phyloP scores from a whole-genome alignment of 139 green algal genomes.

The Chlamydomonas sp. region DNA sequence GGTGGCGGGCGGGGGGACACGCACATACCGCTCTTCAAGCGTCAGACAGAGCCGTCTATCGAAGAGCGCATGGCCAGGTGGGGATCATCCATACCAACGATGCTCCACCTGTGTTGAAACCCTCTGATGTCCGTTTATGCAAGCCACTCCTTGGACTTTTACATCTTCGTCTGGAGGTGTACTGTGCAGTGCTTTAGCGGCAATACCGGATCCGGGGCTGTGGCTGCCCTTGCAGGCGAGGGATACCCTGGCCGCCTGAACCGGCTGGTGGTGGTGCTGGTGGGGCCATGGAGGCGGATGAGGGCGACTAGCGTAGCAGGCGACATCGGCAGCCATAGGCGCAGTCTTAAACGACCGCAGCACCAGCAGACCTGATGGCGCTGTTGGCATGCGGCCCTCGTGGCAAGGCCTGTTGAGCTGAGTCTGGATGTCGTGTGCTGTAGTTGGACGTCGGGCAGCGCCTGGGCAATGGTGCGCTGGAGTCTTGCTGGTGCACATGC shows the following conservation, averaged over 20 bases:
- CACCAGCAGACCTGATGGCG: too few species aligned
- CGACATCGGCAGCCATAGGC: too few species aligned
- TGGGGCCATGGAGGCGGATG: neutral
- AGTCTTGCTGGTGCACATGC: too few species aligned
- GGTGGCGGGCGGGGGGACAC: neutral
- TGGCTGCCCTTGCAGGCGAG: neutral
- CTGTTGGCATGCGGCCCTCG: too few species aligned
- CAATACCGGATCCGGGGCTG: neutral
- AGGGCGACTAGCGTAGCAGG: neutral
- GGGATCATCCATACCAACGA: neutral
- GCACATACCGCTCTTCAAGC: constrained; percentile 61
- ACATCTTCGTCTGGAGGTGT: neutral
- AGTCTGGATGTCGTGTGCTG: too few species aligned
- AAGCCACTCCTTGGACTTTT: neutral
- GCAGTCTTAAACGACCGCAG: too few species aligned
- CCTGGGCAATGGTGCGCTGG: too few species aligned
- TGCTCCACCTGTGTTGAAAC: too few species aligned
- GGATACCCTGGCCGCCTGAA: constrained; percentile 22
- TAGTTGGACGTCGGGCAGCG: too few species aligned
- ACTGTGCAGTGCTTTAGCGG: too few species aligned
- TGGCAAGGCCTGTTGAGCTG: too few species aligned
- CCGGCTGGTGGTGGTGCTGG: neutral
- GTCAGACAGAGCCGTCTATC: constrained; percentile 66
- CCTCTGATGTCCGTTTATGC: too few species aligned
- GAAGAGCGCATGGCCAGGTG: constrained; percentile 63